These are phyloP conservation scores for Immersiella caudata DNA, from an alignment of 495 filamentous ascomycete species.

Conservation along the genomic window DNA sequence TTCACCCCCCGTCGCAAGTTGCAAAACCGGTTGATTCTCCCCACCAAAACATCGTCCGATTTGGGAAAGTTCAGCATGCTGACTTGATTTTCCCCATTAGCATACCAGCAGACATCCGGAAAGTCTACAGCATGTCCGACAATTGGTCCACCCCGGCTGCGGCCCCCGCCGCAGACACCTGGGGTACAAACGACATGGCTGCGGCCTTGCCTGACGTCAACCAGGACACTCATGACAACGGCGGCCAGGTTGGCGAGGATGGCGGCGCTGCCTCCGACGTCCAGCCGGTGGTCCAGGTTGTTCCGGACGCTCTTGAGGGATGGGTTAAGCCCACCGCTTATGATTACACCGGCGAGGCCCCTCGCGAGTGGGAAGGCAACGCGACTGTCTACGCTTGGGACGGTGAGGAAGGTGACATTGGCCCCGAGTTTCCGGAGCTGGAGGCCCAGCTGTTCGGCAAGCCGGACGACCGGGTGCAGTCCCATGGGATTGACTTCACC, in stretches of 20 bases:
- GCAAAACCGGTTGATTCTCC: neutral
- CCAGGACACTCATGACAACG: neutral
- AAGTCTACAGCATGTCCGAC: neutral
- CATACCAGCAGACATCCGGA: neutral
- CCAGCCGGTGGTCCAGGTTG: constrained; percentile 21
- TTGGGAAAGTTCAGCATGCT: neutral
- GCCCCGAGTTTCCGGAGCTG: constrained; percentile 65
- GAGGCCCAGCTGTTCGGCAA: constrained; percentile 73
- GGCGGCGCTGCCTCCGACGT: neutral
- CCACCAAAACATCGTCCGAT: neutral
- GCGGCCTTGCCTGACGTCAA: constrained; percentile 25
- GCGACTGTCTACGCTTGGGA: constrained; percentile 79
- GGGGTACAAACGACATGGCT: constrained; percentile 23
- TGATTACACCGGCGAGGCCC: constrained; percentile 40
- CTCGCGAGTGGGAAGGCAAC: constrained; percentile 44
- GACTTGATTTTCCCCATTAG: neutral
- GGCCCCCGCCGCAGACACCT: constrained; percentile 17
- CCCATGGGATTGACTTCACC: constrained; percentile 49
- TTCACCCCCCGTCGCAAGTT: neutral
- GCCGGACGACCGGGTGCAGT: constrained; percentile 37
- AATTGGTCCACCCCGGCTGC: neutral
- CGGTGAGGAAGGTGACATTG: constrained; percentile 83
- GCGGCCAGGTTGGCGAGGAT: neutral
- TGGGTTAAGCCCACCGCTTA: constrained; percentile 59
- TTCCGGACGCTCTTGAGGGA: constrained; percentile 33